Evolutionary conservation across 345 rosid species (phyloP), one percentile per base, ranked within the genome.

Genomic region (Adansonia digitata): DNA sequence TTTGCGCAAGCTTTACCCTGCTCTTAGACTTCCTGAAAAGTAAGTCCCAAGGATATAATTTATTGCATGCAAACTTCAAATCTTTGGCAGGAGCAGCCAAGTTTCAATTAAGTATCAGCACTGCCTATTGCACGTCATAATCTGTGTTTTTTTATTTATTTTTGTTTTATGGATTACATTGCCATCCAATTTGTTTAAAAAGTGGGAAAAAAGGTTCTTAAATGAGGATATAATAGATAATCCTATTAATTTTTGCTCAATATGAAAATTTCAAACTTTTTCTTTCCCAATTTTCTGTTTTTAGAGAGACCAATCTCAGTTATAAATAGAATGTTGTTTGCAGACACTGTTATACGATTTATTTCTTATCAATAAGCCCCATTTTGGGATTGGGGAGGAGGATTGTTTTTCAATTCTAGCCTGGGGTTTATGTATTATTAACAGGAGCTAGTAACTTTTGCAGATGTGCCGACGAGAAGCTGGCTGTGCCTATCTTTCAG

Each of bases 1-100:
- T 43, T 57, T 82, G 7, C 75, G 67, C 0, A 45, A 79, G 48
- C 74, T 81, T 57, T 61, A 70, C 74, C 87, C 86, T 56, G 37
- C 15, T 10, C 72, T 68, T 46, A 15, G 55, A 9, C 76, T 78
- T 35, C 75, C 79, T 7, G 73, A 72, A 63, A 78, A 75, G 89
- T 82, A 60, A 70, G 72, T 45, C 31, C 27, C 40, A 31, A 27
- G 37, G 14, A 45, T 46, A 68, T 68, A 26, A 67, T 9, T 24
- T 45, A 7, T 15, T 67, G 53, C 55, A 45, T 26, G 53, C 12
- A 26, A 43, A 12, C 34, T 66, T 42, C 12, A 12, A 12, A 43
- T 42, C 34, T 5, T 24, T 43, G 20, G 34, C 52, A 24, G 37
- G 43, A 13, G 71, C 52, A 43, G 7, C 53, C 6, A 43, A 22